phyloP scores from a whole-genome alignment of 257 asterid genomes.

The Ocimum tenuiflorum region DNA sequence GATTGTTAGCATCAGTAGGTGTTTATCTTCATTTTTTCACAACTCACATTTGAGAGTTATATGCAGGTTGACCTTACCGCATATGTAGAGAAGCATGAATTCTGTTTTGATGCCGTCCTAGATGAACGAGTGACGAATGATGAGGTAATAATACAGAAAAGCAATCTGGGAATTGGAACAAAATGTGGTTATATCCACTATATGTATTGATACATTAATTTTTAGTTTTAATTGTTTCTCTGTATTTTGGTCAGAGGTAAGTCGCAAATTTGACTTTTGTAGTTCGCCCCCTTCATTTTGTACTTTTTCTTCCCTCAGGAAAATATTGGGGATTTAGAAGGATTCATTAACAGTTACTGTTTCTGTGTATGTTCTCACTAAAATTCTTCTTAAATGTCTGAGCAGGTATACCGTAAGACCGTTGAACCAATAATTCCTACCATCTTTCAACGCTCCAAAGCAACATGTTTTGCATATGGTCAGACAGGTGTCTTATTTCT shows the following conservation, averaged over 20 bases:
- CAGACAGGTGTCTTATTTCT: constrained; percentile 65
- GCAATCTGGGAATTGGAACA: background rate
- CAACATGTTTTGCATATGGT: constrained; percentile 97
- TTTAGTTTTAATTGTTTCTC: background rate
- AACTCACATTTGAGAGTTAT: constrained; percentile 28
- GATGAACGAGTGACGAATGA: constrained; percentile 86
- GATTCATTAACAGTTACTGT: background rate
- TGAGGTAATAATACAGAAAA: constrained; percentile 82
- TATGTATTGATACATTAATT: background rate
- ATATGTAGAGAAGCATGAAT: constrained; percentile 93
- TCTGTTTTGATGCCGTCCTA: constrained; percentile 93
- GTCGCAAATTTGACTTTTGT: background rate
- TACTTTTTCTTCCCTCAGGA: background rate
- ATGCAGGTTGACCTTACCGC: constrained; percentile 96
- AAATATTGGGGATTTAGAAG: background rate
- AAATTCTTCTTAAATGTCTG: constrained; percentile 21
- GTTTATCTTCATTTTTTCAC: background rate
- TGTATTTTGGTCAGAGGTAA: constrained; percentile 11
- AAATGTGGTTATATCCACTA: constrained; percentile 3
- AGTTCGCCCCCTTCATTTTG: background rate
- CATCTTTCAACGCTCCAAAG: constrained; percentile 92
- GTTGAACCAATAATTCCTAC: constrained; percentile 95
- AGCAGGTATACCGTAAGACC: constrained; percentile 80
- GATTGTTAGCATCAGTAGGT: background rate
- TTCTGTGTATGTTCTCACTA: constrained; percentile 16